Evolutionary conservation across 768 basidiomycete species (phyloP), one percentile per base, ranked within the genome.

Genomic region (Lentinula raphanica): DNA sequence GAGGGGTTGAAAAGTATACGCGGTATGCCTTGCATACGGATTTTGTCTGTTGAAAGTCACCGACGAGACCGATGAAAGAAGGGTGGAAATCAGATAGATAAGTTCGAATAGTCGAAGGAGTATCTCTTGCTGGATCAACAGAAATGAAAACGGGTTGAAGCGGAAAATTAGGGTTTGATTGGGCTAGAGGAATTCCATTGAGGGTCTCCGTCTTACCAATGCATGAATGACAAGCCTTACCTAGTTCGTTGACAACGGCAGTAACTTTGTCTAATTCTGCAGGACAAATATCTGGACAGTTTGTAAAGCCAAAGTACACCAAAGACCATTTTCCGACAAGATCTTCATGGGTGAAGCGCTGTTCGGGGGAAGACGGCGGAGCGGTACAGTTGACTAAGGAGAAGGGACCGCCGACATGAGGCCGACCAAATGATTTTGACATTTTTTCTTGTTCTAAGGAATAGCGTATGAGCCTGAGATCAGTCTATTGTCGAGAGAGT

Each of bases 241-340:
- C 87, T 55, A 92, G 76, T 49, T 77, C 72, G 31, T 88, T 79
- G 42, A 98, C 77, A 17, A 94, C 86, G 0, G 73, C 78, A 12
- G 89, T 85, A 75, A 98, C 85, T 77, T 98, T 98, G 76, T 99
- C 97, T 28, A 99, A 79, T 73, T 98, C 96, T 56, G 95, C 92
- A 1, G 97, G 97, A 68, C 97, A 99, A 55, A 99, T 98, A 72
- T 99, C 97, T 5, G 97, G 96, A 72, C 97, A 99, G 72, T 99
- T 96, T 29, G 96, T 95, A 77, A 98, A 99, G n/a, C 97, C 97
- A 72, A 99, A 99, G 75, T 98, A 92, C 46, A 92, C 80, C 59
- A 92, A 74, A n/a, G 80, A 89, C 92, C 92, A 98, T 74, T 91
- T 90, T 35, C 94, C 95, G 25, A 89, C 71, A 46, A 98, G 75